Conservation (phyloP, 2,329 filamentous ascomycete species). For the Graphiopsis chlorocephala region DNA sequence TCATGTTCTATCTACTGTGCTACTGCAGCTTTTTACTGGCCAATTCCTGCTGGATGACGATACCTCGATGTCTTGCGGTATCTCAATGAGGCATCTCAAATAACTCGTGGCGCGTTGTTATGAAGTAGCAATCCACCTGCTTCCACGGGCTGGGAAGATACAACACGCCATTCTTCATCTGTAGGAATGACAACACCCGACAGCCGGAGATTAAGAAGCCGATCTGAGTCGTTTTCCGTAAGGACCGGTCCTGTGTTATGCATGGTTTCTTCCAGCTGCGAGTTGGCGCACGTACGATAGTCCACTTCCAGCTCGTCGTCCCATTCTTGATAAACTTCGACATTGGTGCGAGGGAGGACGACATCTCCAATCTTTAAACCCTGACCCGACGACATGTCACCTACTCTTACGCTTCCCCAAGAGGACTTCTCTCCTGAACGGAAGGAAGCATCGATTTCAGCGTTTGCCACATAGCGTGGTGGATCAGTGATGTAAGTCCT, state of each 20-base stretch:
- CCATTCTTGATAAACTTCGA: background rate
- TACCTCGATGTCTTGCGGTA: background rate
- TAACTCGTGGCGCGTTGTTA: background rate
- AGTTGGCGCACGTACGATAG: no score
- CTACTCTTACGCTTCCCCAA: no score
- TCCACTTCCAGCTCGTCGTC: no score
- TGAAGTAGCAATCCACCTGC: no score
- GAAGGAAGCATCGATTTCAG: background rate
- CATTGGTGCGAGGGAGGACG: background rate
- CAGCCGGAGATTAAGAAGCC: background rate
- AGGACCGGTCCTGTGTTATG: no score
- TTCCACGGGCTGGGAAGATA: background rate
- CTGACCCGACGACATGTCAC: background rate
- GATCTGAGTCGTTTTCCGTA: no score
- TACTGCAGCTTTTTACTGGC: background rate
- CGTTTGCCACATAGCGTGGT: background rate
- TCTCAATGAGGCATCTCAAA: background rate
- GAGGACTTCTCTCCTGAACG: no score
- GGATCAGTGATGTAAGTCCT: background rate
- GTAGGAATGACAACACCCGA: background rate
- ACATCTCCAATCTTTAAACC: background rate
- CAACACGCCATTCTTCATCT: background rate
- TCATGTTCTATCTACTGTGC: no score
- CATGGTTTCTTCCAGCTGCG: no score
- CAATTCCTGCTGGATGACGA: background rate